Evolutionary conservation across 1,284 basidiomycete genomes (phyloP).

Genomic region (Moesziomyces sp.): DNA sequence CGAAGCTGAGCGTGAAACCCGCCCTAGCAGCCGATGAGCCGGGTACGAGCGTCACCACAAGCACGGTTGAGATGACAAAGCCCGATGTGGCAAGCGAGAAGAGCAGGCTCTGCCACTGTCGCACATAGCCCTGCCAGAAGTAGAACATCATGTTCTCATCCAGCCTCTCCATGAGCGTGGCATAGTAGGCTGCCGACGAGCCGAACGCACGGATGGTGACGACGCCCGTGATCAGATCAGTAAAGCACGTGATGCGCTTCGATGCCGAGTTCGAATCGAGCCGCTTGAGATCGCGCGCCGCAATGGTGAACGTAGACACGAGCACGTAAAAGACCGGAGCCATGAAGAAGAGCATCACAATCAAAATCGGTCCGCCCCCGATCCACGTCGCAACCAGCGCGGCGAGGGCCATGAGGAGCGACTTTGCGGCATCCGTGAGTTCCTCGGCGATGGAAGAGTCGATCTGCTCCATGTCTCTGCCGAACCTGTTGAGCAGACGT

Average conservation of each 20-base stretch:
- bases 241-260: conserved; percentile 81
- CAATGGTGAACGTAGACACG: conserved; percentile 81
- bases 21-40: conserved; percentile 24
- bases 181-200: conserved; percentile 70
- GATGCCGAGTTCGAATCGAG: conserved; percentile 77
- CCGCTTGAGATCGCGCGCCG: conserved; percentile 87
- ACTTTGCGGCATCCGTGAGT: conserved; percentile 57
- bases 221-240: conserved; percentile 86
- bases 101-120: conserved; percentile 85
- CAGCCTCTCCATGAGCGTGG: conserved; percentile 73
- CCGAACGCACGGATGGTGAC: conserved; percentile 84
- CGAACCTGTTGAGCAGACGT: conserved; percentile 82
- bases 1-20: conserved; percentile 60
- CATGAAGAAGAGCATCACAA: conserved; percentile 70
- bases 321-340: conserved; percentile 59
- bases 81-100: conserved; percentile 68
- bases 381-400: conserved; percentile 76
- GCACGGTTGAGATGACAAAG: conserved; percentile 54
- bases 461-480: conserved; percentile 82
- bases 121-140: conserved; percentile 81
- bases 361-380: conserved; percentile 77
- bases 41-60: conserved; percentile 49
- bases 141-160: conserved; percentile 91
- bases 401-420: conserved; percentile 64
- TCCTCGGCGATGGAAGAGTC: conserved; percentile 75